A percentile compares a stretch with the other conserved stretches of the same genome.
These are phyloP conservation scores for Chalaropsis ovoidea DNA, from an alignment of 2,329 filamentous ascomycete species.

Conservation along the genomic window DNA sequence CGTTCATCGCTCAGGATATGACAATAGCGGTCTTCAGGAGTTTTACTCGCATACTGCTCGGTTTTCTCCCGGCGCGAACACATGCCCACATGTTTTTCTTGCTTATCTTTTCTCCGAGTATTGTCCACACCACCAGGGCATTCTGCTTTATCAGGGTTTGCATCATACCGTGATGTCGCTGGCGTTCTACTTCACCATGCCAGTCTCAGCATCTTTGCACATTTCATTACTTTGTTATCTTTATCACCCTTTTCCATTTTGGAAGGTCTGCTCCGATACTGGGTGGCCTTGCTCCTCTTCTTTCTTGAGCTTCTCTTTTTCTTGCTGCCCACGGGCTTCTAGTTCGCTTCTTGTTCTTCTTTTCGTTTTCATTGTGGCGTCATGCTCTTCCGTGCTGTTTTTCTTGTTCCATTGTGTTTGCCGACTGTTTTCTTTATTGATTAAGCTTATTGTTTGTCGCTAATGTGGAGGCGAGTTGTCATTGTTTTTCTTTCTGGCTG, in stretches of 20 bases:
- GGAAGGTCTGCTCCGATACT: background rate
- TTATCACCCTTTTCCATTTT: conserved; percentile 21
- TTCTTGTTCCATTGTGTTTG: conserved; percentile 14
- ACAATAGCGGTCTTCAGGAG: background rate
- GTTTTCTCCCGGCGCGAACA: conserved; percentile 27
- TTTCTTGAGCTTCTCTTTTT: conserved; percentile 15
- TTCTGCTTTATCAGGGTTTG: conserved; percentile 13
- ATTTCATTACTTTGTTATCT: conserved; percentile 31
- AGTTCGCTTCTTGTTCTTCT: conserved; percentile 27
- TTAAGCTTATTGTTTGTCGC: conserved; percentile 17
- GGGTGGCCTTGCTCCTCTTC: background rate
- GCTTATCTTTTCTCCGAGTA: conserved; percentile 21
- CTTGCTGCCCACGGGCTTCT: conserved; percentile 8
- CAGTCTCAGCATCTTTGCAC: conserved; percentile 16
- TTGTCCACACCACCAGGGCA: background rate
- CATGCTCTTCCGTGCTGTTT: conserved; percentile 27
- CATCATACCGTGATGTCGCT: conserved; percentile 24
- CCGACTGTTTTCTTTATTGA: conserved; percentile 18
- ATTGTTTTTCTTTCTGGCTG: background rate
- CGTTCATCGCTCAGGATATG: background rate
- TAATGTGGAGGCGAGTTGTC: conserved; percentile 15
- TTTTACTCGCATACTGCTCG: conserved; percentile 27
- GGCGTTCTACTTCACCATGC: conserved; percentile 21
- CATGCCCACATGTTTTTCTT: conserved; percentile 23
- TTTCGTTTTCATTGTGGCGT: conserved; percentile 10